phyloP scores from a whole-genome alignment of 805 yeast genomes.

The Nadsonia fulvescens region DNA sequence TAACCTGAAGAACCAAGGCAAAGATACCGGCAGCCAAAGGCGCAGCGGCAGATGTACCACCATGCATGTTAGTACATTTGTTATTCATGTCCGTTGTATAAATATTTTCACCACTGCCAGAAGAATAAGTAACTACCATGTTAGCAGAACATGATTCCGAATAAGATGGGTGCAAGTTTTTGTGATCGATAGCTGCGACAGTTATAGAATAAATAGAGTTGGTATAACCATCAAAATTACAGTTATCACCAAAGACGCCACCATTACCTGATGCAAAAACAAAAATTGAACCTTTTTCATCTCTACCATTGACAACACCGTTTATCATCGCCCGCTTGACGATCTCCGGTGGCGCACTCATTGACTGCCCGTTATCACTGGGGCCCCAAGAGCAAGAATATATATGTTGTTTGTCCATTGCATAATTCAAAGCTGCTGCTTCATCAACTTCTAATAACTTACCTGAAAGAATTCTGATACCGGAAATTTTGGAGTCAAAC shows the following conservation, averaged over 20 bases:
- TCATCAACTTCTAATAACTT: conserved; percentile 71
- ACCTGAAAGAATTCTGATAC: conserved; percentile 76
- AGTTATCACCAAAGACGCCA: conserved; percentile 62
- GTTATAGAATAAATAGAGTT: conserved; percentile 90
- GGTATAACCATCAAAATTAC: conserved; percentile 95
- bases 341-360: conserved; percentile 67
- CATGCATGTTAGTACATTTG: conserved; percentile 58
- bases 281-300: conserved; percentile 66
- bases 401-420: conserved; percentile 70
- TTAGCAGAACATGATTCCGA: conserved; percentile 92
- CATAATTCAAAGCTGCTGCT: conserved; percentile 73
- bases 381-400: conserved; percentile 99
- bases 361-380: conserved; percentile 71
- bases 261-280: conserved; percentile 97
- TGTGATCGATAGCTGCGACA: conserved; percentile 80
- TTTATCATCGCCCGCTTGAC: conserved; percentile 71
- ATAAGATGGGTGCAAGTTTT: conserved; percentile 74
- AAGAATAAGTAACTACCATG: conserved; percentile 79
- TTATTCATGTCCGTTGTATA: conserved; percentile 69
- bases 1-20: conserved; percentile 61
- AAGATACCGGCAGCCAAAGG: conserved; percentile 96
- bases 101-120: conserved; percentile 79
- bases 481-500: conserved; percentile 67
- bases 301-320: conserved; percentile 70
- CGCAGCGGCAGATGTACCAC: conserved; percentile 98